Conservation (phyloP, 2,329 filamentous ascomycete species). For the Exophiala spinifera region DNA sequence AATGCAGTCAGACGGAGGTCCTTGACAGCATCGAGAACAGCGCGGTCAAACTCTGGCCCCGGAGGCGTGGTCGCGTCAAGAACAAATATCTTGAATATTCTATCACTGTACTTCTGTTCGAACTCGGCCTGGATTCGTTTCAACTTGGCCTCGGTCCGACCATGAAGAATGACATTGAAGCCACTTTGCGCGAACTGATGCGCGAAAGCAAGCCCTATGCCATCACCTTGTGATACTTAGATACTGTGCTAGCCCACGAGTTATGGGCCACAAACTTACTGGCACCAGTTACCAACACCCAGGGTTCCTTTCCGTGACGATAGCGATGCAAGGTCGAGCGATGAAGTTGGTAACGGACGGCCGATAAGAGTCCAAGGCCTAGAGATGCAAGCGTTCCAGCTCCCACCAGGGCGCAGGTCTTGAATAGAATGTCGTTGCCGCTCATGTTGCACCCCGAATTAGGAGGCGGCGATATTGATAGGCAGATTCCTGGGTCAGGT, state of each 20-base stretch:
- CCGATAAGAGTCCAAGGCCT: not conserved
- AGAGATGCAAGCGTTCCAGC: conserved; percentile 1
- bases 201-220: conserved; percentile 53
- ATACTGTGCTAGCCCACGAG: no score
- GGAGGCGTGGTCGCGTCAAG: conserved; percentile 42
- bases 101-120: conserved; percentile 38
- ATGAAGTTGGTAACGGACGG: conserved; percentile 8
- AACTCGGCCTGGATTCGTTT: conserved; percentile 42
- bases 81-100: conserved; percentile 42
- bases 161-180: conserved; percentile 59
- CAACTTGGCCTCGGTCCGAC: conserved; percentile 53
- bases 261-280: conserved; percentile 27
- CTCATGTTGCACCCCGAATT: no score
- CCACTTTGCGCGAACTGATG: conserved; percentile 50
- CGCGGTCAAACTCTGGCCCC: conserved; percentile 26
- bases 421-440: not conserved
- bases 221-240: conserved; percentile 36
- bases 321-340: conserved; percentile 11
- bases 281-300: conserved; percentile 54
- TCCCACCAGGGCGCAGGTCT: conserved; percentile 4
- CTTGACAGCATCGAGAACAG: conserved; percentile 30
- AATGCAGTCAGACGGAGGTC: conserved; percentile 51
- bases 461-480: no score
- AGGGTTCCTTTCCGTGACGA: conserved; percentile 31
- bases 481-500: no score